phyloP scores from a whole-genome alignment of 148 eudicot species.

The Rhododendron kiyosumense region DNA sequence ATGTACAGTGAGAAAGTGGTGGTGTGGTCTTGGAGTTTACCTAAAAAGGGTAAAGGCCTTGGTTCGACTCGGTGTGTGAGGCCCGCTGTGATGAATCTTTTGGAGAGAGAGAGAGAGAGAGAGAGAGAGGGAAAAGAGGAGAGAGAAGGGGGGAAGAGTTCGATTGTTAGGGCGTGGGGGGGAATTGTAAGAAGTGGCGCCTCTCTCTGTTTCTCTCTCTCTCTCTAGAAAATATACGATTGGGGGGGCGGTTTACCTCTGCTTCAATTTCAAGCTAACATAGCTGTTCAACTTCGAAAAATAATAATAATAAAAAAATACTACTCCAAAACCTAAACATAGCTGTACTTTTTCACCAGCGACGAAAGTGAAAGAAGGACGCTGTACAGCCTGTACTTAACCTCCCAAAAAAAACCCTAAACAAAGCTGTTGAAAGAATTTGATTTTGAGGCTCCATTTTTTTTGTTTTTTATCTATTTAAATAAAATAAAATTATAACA shows the following conservation, averaged over 20 bases:
- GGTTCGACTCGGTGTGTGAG: not conserved
- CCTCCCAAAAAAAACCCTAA: not conserved
- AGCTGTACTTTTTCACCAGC: not conserved
- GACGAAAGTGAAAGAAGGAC: not conserved
- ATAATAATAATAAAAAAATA: not conserved
- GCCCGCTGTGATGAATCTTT: conserved; percentile 5
- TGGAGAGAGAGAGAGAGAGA: not conserved
- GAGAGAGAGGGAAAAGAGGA: not conserved
- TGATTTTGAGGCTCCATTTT: too few species aligned
- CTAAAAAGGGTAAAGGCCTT: conserved; percentile 1
- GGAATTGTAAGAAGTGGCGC: not conserved
- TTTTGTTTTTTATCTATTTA: too few species aligned
- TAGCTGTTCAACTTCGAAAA: not conserved
- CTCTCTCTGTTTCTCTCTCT: not conserved
- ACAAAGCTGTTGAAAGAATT: too few species aligned
- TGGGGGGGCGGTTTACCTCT: not conserved
- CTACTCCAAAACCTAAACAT: not conserved
- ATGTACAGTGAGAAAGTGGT: conserved; percentile 12
- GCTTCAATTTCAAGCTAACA: conserved; percentile 5
- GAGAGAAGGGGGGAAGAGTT: not conserved
- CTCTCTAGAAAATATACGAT: not conserved
- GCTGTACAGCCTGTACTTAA: not conserved
- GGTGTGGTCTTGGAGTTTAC: not conserved
- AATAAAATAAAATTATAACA: too few species aligned
- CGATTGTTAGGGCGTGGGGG: not conserved